Base-by-base conservation (phyloP, 305 asterid genomes). In the Plantago lanceolata region DNA sequence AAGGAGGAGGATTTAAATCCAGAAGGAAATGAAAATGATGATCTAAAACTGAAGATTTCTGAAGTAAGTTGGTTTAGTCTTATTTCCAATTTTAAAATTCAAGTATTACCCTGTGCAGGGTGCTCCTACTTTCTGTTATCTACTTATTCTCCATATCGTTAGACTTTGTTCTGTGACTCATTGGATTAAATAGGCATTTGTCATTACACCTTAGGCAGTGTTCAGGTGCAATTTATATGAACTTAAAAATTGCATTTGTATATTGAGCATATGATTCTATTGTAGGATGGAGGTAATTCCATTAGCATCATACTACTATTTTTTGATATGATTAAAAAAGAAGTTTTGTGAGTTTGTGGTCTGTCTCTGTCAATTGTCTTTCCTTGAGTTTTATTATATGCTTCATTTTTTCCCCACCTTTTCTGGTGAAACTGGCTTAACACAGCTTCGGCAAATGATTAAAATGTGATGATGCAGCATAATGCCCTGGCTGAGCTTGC, bases 31-130 rank as follows among this genome's bases (percentile, higher is more conserved):
- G 95, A 79, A 76, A 72, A 78, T 70, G 76, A 81, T 72, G 94
- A 80, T 57, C 77, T 93, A 75, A 85, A 81, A 78, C 79, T 78
- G 73, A 93, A 82, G 79, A 93, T 89, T 73, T 81, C 95, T 17
- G 92, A 93, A 72, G 98, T 92, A 84, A 75, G 35, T 68, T 61
- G 44, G 73, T 73, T 54, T 59, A 64, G 60, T 59, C n/a, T 21
- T 70, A 20, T 24, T 24, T 3, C 28, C 28, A 24, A 24, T 24
- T 24, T 24, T 24, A 24, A 50, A 26, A 37, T 37, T 16, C n/a
- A 40, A 40, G 47, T 40, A 13, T 40, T 40, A 4, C 15, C 47
- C 47, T 40, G 47, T 40, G 47, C 15, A 11, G 11, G 47, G 11
- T 40, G 47, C 12, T 40, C 12, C 47, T 40, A 40, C 47, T 0